Evolutionary conservation across 768 basidiomycete genomes (phyloP), one percentile per base, ranked within the genome.

Genomic region (Leccinum sublutescens): DNA sequence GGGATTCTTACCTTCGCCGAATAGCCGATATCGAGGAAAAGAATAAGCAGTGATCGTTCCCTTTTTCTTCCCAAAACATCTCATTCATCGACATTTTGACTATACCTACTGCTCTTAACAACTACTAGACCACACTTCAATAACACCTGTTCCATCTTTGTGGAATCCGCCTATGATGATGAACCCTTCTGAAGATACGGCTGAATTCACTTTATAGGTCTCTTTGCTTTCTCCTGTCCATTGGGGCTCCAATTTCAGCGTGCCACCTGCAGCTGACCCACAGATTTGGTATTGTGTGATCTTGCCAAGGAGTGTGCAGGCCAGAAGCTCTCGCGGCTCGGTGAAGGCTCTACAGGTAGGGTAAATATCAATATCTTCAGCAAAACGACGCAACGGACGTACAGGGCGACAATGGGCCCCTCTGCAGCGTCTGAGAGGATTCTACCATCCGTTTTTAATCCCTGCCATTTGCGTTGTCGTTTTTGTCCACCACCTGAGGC

Each of bases 401-500:
- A 91, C 91, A 89, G 61, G 10, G 83, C 82, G 49, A 89, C 88
- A 29, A 93, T 75, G 23, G 91, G 91, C 1, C 91, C 91, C 59
- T 88, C 83, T 2, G 86, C 87, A 17, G 85, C 77, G 57, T 85
- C 81, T 47, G 75, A 62, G 29, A 81, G 65, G 45, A 79, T 52
- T 21, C 80, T 79, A 48, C 78, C 78, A 1, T 80, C 77, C 25
- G 68, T 71, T 51, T 78, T 77, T 23, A 92, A 74, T 2, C 92
- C 91, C 60, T 85, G 82, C 91, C 92, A 93, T 65, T 83, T 88
- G 58, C 84, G 82, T 36, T 77, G 77, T 59, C 80, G 76, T 66
- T 81, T 84, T 73, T 84, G 86, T 67, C 79, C 74, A 43, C 67
- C 67, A 23, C 55, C 31, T 14, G 63, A 47, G 40, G 57, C 29